A percentile compares a stretch with the other conserved stretches of the same genome.
phyloP scores from a whole-genome alignment of 2,329 filamentous ascomycete species.

The Phialophora macrospora region DNA sequence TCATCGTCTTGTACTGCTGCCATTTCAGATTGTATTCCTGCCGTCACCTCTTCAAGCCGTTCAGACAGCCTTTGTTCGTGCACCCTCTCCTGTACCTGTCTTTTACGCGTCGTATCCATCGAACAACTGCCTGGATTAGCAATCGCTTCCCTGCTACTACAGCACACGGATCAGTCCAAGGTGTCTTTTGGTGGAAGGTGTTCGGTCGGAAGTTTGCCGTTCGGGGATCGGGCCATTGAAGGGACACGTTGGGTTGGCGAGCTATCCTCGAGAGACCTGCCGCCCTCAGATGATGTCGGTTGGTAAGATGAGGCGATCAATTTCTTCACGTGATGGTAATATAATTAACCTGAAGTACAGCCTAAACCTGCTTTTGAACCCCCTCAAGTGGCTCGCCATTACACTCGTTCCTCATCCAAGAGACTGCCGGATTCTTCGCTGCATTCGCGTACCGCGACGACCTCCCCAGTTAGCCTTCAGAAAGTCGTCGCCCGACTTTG shows the following conservation, averaged over 20 bases:
- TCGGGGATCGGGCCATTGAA: background rate
- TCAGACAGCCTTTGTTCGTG: background rate
- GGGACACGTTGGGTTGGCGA: slow-evolving; percentile 3
- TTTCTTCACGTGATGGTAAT: slow-evolving; percentile 22
- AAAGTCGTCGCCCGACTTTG: slow-evolving; percentile 6
- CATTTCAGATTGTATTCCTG: background rate
- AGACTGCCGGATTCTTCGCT: background rate
- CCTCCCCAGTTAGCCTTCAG: background rate
- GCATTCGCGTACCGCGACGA: background rate
- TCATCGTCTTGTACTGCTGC: slow-evolving; percentile 4
- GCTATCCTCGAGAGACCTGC: slow-evolving; percentile 21
- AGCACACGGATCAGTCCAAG: background rate
- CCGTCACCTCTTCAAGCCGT: background rate
- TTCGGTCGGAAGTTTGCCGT: background rate
- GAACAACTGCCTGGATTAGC: background rate
- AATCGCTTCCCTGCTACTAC: background rate
- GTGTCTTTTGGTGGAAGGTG: background rate
- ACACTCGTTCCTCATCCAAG: background rate
- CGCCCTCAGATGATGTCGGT: slow-evolving; percentile 18
- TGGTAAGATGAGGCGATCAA: slow-evolving; percentile 24
- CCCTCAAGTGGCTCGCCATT: background rate
- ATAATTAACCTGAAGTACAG: slow-evolving; percentile 13
- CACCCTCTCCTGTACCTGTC: background rate
- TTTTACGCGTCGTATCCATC: background rate
- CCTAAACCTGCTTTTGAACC: background rate